Evolutionary conservation across 495 filamentous ascomycete genomes (phyloP).

Genomic region (Copromyces sp.): DNA sequence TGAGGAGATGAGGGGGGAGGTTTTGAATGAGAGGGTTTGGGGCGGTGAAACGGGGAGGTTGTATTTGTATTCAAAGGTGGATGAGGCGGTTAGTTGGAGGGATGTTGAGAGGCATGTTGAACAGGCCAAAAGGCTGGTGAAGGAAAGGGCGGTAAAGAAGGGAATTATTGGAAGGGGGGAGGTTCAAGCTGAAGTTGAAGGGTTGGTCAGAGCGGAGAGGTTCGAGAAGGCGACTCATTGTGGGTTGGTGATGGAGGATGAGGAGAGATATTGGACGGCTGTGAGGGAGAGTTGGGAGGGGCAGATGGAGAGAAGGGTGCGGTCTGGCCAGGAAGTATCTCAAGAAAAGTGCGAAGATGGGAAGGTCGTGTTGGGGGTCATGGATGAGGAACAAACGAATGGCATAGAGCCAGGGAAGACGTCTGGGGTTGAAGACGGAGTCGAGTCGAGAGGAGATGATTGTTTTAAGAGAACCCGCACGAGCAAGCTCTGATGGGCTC

Average conservation of each 20-base stretch:
- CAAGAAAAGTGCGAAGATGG: background rate
- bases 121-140: background rate
- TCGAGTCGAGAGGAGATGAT: background rate
- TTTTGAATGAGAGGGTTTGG: constrained; percentile 6
- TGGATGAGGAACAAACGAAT: background rate
- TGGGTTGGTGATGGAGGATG: constrained; percentile 14
- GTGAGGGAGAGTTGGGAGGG: constrained; percentile 17
- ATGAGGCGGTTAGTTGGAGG: constrained; percentile 23
- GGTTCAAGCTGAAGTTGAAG: constrained; percentile 20
- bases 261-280: constrained; percentile 15
- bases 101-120: constrained; percentile 23
- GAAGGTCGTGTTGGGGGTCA: background rate
- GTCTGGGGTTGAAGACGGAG: background rate
- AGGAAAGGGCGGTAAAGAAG: constrained; percentile 5
- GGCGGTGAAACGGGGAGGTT: constrained; percentile 2
- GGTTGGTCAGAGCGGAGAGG: background rate
- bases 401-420: background rate
- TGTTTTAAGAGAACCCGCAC: background rate
- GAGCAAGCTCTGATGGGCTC: background rate
- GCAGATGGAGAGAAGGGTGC: background rate
- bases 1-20: constrained; percentile 11
- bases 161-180: constrained; percentile 4
- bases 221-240: constrained; percentile 21
- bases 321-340: background rate
- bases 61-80: constrained; percentile 28